These are phyloP conservation scores for Suhomyces canberraensis DNA, from an alignment of 805 yeast species.

Conservation along the genomic window DNA sequence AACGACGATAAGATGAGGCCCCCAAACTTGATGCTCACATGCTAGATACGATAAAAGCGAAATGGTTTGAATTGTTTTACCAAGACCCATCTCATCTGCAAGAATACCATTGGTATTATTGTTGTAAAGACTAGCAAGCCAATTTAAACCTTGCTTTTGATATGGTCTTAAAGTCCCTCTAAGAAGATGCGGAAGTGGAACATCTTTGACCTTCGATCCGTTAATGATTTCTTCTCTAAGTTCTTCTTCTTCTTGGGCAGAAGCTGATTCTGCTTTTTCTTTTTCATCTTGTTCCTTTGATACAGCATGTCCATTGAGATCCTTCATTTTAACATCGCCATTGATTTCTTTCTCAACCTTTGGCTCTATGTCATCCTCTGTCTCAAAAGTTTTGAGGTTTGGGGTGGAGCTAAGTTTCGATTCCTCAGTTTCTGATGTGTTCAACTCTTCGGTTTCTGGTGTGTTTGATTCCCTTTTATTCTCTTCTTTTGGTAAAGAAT, in stretches of 20 bases:
- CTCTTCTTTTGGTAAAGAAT: no score
- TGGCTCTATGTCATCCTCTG: no score
- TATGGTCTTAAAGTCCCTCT: constrained; percentile 84
- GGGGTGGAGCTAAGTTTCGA: no score
- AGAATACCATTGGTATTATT: constrained; percentile 92
- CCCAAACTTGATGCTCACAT: constrained; percentile 93
- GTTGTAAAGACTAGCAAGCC: constrained; percentile 93
- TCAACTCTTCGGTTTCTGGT: constrained; percentile 6
- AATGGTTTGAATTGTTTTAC: constrained; percentile 95
- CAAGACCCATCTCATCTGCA: constrained; percentile 99
- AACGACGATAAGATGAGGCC: constrained; percentile 94
- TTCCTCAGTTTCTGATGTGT: no score
- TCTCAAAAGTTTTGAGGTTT: no score
- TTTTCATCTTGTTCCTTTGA: constrained; percentile 3
- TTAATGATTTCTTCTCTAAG: constrained; percentile 34
- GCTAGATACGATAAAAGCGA: constrained; percentile 84
- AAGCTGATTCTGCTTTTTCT: no score
- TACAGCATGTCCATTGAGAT: not conserved
- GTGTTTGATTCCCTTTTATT: constrained; percentile 1
- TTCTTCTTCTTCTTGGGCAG: constrained; percentile 16
- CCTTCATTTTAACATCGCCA: no score
- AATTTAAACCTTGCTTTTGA: constrained; percentile 93
- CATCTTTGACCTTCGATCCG: constrained; percentile 51
- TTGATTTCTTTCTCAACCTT: not conserved
- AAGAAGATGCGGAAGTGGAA: constrained; percentile 71